phyloP scores from a whole-genome alignment of 306 rosid species.

The Quercus berberidifolia region DNA sequence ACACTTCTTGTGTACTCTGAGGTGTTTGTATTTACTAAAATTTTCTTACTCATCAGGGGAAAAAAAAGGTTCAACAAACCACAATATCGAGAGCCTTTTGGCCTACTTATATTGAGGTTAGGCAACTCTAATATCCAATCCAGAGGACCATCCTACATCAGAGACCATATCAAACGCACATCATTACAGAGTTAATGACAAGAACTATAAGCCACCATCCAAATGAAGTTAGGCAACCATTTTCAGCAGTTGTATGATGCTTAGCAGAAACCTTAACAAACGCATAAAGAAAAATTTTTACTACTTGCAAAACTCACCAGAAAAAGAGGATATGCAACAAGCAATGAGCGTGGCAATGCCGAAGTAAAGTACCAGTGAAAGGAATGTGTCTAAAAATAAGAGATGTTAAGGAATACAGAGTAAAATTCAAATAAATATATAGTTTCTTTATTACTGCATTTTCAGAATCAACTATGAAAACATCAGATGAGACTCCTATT shows the following conservation, averaged over 20 bases:
- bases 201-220: constrained; percentile 5
- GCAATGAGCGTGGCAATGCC: constrained; percentile 85
- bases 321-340: constrained; percentile 92
- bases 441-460: not conserved
- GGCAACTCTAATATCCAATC: not conserved
- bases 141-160: not conserved
- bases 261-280: not conserved
- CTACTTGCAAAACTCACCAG: constrained; percentile 44
- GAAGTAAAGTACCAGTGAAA: constrained; percentile 94
- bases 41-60: no score
- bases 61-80: no score
- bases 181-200: constrained; percentile 10
- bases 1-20: no score
- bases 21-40: no score
- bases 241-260: not conserved
- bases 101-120: not conserved
- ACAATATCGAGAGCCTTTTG: no score
- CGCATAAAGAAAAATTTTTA: not conserved
- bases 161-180: not conserved
- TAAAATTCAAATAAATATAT: not conserved
- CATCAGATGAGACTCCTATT: not conserved
- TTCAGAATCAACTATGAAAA: not conserved
- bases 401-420: constrained; percentile 40
- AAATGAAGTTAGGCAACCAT: constrained; percentile 1
- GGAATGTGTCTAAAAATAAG: constrained; percentile 62